phyloP scores from a whole-genome alignment of 2,329 filamentous ascomycete species.

The Aspergillus pseudoviridinutans region DNA sequence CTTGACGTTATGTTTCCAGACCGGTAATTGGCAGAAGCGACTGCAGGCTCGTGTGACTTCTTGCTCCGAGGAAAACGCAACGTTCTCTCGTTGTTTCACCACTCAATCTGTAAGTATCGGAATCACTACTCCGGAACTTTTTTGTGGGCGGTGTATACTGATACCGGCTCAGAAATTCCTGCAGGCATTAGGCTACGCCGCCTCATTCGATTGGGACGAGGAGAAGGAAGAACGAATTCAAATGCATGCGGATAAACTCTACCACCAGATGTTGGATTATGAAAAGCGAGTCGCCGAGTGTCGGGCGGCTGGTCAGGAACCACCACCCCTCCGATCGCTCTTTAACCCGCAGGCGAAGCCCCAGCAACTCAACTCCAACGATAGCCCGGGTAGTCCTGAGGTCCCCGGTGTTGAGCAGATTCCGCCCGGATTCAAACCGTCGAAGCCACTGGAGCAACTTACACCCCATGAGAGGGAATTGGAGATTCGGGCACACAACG shows the following conservation, averaged over 20 bases:
- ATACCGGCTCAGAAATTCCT: slow-evolving; percentile 64
- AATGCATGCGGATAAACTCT: slow-evolving; percentile 90
- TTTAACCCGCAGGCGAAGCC: slow-evolving; percentile 37
- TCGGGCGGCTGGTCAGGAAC: slow-evolving; percentile 38
- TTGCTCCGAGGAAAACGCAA: slow-evolving; percentile 72
- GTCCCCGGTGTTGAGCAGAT: slow-evolving; percentile 35
- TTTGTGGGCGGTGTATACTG: slow-evolving; percentile 1
- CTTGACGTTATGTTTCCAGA: slow-evolving; percentile 76
- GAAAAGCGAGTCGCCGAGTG: slow-evolving; percentile 68
- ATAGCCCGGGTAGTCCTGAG: slow-evolving; percentile 22
- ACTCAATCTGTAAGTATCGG: slow-evolving; percentile 68
- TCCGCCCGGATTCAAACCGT: slow-evolving; percentile 33
- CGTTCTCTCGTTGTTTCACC: slow-evolving; percentile 81
- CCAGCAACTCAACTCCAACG: slow-evolving; percentile 5
- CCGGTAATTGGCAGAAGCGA: slow-evolving; percentile 63
- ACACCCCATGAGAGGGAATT: slow-evolving; percentile 46
- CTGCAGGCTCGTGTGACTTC: slow-evolving; percentile 58
- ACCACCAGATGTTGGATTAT: slow-evolving; percentile 79
- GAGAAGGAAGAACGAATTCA: slow-evolving; percentile 83
- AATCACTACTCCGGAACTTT: background rate
- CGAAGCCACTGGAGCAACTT: slow-evolving; percentile 38
- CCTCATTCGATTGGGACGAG: slow-evolving; percentile 59
- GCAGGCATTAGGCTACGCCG: slow-evolving; percentile 83
- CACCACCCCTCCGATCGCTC: slow-evolving; percentile 42
- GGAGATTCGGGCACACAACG: slow-evolving; percentile 38